Percentiles rank a stretch among this genome's conserved stretches.
Conservation (phyloP, 805 yeast species). For the Torulaspora indica region DNA sequence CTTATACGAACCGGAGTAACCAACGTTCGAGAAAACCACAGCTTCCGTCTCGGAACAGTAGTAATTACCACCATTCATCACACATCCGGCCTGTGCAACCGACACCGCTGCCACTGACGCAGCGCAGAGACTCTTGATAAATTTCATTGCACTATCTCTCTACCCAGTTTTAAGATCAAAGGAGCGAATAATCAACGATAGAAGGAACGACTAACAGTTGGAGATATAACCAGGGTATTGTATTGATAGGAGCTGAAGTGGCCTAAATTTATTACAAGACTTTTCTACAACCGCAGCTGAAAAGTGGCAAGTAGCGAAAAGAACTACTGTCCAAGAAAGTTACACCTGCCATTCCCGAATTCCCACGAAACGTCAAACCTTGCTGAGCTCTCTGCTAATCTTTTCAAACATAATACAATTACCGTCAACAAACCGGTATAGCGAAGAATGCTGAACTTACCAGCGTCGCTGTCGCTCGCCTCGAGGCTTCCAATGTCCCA, state of each 20-base stretch:
- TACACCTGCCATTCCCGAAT: not conserved
- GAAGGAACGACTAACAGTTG: slow-evolving; percentile 32
- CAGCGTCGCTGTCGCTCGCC: not conserved
- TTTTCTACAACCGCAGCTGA: not conserved
- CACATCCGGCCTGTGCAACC: slow-evolving; percentile 40
- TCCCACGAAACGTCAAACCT: not conserved
- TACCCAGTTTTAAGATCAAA: not conserved
- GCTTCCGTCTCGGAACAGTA: slow-evolving; percentile 73
- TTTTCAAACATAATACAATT: not conserved
- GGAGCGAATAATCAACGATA: slow-evolving; percentile 2
- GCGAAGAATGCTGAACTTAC: not conserved
- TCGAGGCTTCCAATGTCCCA: no score
- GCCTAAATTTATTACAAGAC: not conserved
- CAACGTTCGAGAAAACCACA: slow-evolving; percentile 64
- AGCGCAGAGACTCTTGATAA: slow-evolving; percentile 22
- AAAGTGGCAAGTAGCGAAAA: not conserved
- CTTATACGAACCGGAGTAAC: slow-evolving; percentile 77
- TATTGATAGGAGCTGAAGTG: slow-evolving; percentile 1
- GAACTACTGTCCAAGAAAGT: not conserved
- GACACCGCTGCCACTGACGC: slow-evolving; percentile 29
- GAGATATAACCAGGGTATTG: slow-evolving; percentile 9
- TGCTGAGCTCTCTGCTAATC: slow-evolving; percentile 1
- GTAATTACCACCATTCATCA: slow-evolving; percentile 64
- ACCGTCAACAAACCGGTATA: not conserved
- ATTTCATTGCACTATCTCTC: slow-evolving; percentile 15